Base-by-base conservation (phyloP, 1,284 basidiomycete species). In the Leccinum cinnamomeum region DNA sequence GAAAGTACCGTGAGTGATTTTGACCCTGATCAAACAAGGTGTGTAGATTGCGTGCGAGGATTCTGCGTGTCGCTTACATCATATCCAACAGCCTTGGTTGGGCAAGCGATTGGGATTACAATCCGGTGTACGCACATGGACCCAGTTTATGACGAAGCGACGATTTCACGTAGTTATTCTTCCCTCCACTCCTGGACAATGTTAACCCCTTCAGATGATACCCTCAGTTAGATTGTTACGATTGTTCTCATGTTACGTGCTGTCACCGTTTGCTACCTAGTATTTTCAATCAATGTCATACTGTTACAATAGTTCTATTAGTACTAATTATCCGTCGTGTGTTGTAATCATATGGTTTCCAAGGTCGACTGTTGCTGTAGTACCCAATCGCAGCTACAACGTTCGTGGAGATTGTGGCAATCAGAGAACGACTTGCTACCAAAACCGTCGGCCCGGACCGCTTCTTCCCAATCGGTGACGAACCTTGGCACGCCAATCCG, bases 81-180 rank as follows among this genome's bases (percentile, higher is more conserved):
- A 25, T 35, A 33, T 28, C n/a, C 25, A 18, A 16, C 20, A 73
- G 71, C 53, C 23, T 50, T 41, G 20, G 56, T 20, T 71, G 70
- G 70, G 62, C 64, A 25, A 66, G 60, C n/a, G 70, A 73, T 55
- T 70, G 72, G 69, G 55, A 64, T n/a, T 57, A 57, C n/a, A 62
- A 64, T 33, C 44, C 58, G 25, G 7, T 14, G 12, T 58, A 58
- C 57, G 57, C 60, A 53, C 61, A 61, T 56, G 60, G 61, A 41
- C 56, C 51, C 39, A 58, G 57, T 37, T 41, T 58, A 65, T 46
- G 58, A 59, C 25, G 46, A 41, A 16, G 10, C 55, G 18, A 16
- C 44, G 41, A 18, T 59, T 58, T 62, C 60, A 55, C 37, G 57
- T 30, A 30, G 56, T 33, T 60, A 30, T 54, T 28, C 3, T 30